Evolutionary conservation across 345 rosid species (phyloP).

Genomic region (Gossypium raimondii): DNA sequence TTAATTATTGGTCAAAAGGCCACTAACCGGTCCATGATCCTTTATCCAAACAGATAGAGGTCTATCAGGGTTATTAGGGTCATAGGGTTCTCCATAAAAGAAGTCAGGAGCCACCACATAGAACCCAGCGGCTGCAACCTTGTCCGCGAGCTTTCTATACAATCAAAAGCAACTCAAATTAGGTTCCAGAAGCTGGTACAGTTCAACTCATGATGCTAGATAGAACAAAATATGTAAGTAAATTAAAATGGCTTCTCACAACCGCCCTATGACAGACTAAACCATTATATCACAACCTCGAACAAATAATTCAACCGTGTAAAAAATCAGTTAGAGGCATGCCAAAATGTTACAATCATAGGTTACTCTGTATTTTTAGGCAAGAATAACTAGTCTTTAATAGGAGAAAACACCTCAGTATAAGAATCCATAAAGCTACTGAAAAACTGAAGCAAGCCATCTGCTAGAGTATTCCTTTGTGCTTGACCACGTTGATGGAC

Average conservation of each 20-base stretch:
- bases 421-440: too few relatives aligned
- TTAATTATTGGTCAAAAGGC: not conserved
- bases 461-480: too few relatives aligned
- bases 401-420: too few relatives aligned
- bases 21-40: slow-evolving; percentile 62
- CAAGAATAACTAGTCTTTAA: not conserved
- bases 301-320: not conserved
- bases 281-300: not conserved
- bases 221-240: not conserved
- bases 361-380: not conserved
- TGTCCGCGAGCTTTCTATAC: slow-evolving; percentile 70
- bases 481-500: too few relatives aligned
- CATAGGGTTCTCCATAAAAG: slow-evolving; percentile 57
- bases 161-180: slow-evolving; percentile 16
- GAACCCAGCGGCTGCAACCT: slow-evolving; percentile 69
- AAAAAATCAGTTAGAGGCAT: not conserved
- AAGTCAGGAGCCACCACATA: slow-evolving; percentile 69
- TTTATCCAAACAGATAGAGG: slow-evolving; percentile 53
- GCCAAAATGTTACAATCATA: not conserved
- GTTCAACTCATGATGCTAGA: not conserved
- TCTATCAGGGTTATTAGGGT: slow-evolving; percentile 35
- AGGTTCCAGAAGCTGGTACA: not conserved
- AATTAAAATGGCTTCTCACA: not conserved
- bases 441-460: too few relatives aligned
- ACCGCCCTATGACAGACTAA: not conserved